These are phyloP conservation scores for Candolleomyces aberdarensis DNA, from an alignment of 768 basidiomycete genomes.

Conservation along the genomic window DNA sequence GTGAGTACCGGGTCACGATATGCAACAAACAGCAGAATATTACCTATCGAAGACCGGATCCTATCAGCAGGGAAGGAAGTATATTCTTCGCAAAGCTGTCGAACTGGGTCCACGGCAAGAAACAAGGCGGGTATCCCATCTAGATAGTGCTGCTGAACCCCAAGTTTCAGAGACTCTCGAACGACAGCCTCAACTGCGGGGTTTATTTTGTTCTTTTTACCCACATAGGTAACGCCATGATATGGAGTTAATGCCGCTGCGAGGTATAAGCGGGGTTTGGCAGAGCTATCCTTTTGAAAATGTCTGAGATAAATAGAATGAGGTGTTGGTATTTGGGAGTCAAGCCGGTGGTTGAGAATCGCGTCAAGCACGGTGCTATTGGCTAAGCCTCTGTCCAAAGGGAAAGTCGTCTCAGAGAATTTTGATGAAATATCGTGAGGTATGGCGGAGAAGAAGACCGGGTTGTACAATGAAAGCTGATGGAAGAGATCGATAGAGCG, in stretches of 20 bases:
- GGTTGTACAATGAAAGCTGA: slow-evolving; percentile 63
- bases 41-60: slow-evolving; percentile 11
- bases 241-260: slow-evolving; percentile 78
- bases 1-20: background rate
- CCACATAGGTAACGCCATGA: slow-evolving; percentile 50
- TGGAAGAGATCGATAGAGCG: slow-evolving; percentile 74
- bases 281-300: slow-evolving; percentile 34
- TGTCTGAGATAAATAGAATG: slow-evolving; percentile 47
- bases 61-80: background rate
- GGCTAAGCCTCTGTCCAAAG: slow-evolving; percentile 43
- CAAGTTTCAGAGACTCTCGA: slow-evolving; percentile 82
- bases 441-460: slow-evolving; percentile 54
- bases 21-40: slow-evolving; percentile 1
- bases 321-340: slow-evolving; percentile 34
- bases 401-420: slow-evolving; percentile 42
- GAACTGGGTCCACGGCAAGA: slow-evolving; percentile 45
- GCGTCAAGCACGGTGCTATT: slow-evolving; percentile 58
- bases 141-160: slow-evolving; percentile 70
- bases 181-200: slow-evolving; percentile 67
- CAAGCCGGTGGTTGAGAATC: slow-evolving; percentile 34
- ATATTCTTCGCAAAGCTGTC: slow-evolving; percentile 23
- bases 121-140: slow-evolving; percentile 74
- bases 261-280: slow-evolving; percentile 68
- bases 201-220: slow-evolving; percentile 60
- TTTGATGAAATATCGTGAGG: slow-evolving; percentile 39